Evolutionary conservation across 441 rosid species (phyloP), one percentile per base, ranked within the genome.

Genomic region (Biscutella laevigata): DNA sequence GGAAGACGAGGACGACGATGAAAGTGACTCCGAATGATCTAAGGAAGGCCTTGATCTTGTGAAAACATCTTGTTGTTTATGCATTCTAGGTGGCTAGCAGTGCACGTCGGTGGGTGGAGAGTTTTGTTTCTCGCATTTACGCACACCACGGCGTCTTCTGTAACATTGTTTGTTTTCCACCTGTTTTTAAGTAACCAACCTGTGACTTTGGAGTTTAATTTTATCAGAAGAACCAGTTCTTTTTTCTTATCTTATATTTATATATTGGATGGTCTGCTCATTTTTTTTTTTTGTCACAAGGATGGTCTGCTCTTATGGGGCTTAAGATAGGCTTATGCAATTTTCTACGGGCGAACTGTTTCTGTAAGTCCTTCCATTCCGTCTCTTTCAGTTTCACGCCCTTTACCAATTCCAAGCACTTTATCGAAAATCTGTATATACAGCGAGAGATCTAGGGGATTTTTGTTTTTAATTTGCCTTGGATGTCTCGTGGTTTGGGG

Each of bases 51-150:
- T 27, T 24, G 13, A 9, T 22, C 5, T 28, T 27, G 27, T 39
- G 62, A 39, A 63, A 63, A 46, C 62, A 40, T 33, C 33, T 10
- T 48, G 57, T 36, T 37, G 56, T 54, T 38, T 39, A 22, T 29
- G 32, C 15, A 38, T 14, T 34, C 11, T 20, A n/a, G n/a, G n/a
- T 20, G 13, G 36, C 38, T 26, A 40, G 28, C 34, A 39, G 38
- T 38, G 53, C 2, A 30, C 13, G 20, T 53, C 12, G 47, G 40
- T 43, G 33, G 19, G 39, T 17, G 11, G 6, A 36, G 38, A 29
- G 26, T 30, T 16, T 33, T 51, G 59, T 33, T 19, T 34, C 13
- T 52, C 22, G 57, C 59, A 34, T 43, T 14, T 30, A 61, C 11
- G 46, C 27, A 22, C 19, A 41, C 51, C 58, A 50, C n/a, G 27